Evolutionary conservation across 306 rosid genomes (phyloP).

Genomic region (Vigna unguiculata): DNA sequence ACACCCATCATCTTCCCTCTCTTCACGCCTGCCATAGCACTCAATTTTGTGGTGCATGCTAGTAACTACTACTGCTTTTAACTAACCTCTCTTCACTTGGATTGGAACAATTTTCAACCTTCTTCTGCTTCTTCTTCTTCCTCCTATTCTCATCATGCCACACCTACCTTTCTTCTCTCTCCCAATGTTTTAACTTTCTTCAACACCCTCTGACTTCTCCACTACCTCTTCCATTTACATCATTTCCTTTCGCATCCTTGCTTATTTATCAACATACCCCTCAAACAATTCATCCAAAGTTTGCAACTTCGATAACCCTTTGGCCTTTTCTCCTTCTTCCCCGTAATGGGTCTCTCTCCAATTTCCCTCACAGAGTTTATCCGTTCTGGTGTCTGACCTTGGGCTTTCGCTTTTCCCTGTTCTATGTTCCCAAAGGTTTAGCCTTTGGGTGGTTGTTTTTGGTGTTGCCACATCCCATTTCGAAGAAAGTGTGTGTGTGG

Average conservation of each 20-base stretch:
- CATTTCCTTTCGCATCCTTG: neutral
- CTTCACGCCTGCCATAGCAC: conserved; percentile 42
- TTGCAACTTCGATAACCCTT: conserved; percentile 24
- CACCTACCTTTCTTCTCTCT: conserved; percentile 28
- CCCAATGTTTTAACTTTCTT: conserved; percentile 36
- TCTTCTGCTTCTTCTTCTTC: conserved; percentile 9
- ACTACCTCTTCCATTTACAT: conserved; percentile 41
- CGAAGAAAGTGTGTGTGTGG: conserved; percentile 9
- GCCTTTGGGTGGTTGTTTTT: conserved; percentile 25
- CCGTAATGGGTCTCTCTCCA: conserved; percentile 38
- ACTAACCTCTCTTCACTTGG: conserved; percentile 7
- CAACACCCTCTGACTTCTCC: conserved; percentile 47
- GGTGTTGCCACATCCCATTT: conserved; percentile 16
- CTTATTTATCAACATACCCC: conserved; percentile 5
- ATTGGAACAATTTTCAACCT: conserved; percentile 15
- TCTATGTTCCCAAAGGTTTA: conserved; percentile 31
- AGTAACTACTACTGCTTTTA: neutral
- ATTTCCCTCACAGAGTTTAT: conserved; percentile 2
- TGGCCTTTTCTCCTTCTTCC: conserved; percentile 31
- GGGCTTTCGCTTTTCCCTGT: conserved; percentile 7
- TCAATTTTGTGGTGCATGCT: conserved; percentile 49
- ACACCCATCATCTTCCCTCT: conserved; percentile 48
- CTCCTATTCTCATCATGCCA: conserved; percentile 28
- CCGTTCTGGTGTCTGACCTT: neutral
- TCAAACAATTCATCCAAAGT: conserved; percentile 36